These are phyloP conservation scores for Phytophthora citricola DNA, from an alignment of 352 stramenopile species.

Conservation along the genomic window DNA sequence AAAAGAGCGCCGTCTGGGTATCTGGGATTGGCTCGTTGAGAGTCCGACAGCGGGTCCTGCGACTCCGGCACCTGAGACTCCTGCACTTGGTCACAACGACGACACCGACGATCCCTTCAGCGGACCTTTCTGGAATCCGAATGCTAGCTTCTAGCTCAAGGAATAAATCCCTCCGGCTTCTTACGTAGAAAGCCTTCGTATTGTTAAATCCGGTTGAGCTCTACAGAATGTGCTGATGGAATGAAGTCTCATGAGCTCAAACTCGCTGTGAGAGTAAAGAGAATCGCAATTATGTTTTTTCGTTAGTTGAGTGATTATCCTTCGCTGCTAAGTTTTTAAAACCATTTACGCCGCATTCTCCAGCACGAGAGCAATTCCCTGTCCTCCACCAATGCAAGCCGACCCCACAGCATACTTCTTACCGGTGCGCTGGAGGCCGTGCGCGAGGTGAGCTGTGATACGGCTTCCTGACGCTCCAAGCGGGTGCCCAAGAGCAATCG, in stretches of 20 bases:
- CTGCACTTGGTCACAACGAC: not conserved
- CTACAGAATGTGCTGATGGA: no score
- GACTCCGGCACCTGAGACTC: not conserved
- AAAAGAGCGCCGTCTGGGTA: conserved; percentile 6
- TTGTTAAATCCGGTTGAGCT: no score
- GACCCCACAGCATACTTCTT: conserved; percentile 96
- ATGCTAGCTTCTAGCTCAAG: conserved; percentile 1
- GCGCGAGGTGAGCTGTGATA: conserved; percentile 92
- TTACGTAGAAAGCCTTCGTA: no score
- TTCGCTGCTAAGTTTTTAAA: not conserved
- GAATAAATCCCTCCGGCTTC: no score
- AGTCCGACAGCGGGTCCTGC: conserved; percentile 2
- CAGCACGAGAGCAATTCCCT: conserved; percentile 98
- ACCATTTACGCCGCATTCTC: conserved; percentile 84
- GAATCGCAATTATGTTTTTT: no score
- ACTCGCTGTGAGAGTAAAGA: no score
- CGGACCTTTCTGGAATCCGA: conserved; percentile 15
- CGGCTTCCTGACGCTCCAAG: conserved; percentile 94
- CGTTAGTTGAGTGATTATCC: not conserved
- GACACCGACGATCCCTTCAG: conserved; percentile 8
- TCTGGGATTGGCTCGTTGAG: conserved; percentile 7
- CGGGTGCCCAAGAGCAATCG: conserved; percentile 97
- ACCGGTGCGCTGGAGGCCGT: conserved; percentile 83
- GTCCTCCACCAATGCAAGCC: conserved; percentile 98
- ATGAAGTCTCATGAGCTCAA: no score